phyloP scores from a whole-genome alignment of 495 filamentous ascomycete genomes.

The Amphirosellinia nigrospora region DNA sequence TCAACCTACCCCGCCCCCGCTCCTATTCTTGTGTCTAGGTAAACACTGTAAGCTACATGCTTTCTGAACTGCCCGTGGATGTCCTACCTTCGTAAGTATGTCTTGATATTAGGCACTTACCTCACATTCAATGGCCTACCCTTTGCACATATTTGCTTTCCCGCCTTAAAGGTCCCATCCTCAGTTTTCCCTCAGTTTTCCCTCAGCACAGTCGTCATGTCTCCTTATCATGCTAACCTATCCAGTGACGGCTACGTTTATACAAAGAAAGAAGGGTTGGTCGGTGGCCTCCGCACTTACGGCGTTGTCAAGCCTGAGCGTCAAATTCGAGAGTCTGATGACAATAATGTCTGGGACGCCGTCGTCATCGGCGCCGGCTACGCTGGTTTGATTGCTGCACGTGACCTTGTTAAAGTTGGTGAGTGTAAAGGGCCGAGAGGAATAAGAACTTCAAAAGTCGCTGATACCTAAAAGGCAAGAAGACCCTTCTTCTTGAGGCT shows the following conservation, averaged over 20 bases:
- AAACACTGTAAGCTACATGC: not conserved
- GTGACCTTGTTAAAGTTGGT: slow-evolving; percentile 33
- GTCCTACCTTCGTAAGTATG: not conserved
- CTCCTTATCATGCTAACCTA: not conserved
- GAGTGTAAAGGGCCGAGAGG: not conserved
- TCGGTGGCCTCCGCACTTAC: not conserved
- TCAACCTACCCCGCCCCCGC: not conserved
- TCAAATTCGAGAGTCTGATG: not conserved
- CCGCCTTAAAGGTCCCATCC: not conserved
- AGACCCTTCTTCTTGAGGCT: slow-evolving; percentile 44
- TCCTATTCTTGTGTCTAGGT: not conserved
- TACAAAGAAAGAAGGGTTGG: not conserved
- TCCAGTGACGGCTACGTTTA: not conserved
- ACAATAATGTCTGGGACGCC: slow-evolving; percentile 27
- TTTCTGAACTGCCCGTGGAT: not conserved
- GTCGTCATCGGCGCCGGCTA: slow-evolving; percentile 42
- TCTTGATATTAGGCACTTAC: not conserved
- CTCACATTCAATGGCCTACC: no score
- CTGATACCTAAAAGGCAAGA: slow-evolving; percentile 21
- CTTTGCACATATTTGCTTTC: not conserved
- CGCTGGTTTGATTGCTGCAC: slow-evolving; percentile 36
- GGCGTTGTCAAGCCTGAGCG: not conserved
- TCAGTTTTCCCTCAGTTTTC: no score
- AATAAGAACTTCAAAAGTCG: not conserved
- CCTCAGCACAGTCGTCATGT: not conserved